Conservation (phyloP, 2,329 filamentous ascomycete genomes). For the Rhytidhysteron rufulum region DNA sequence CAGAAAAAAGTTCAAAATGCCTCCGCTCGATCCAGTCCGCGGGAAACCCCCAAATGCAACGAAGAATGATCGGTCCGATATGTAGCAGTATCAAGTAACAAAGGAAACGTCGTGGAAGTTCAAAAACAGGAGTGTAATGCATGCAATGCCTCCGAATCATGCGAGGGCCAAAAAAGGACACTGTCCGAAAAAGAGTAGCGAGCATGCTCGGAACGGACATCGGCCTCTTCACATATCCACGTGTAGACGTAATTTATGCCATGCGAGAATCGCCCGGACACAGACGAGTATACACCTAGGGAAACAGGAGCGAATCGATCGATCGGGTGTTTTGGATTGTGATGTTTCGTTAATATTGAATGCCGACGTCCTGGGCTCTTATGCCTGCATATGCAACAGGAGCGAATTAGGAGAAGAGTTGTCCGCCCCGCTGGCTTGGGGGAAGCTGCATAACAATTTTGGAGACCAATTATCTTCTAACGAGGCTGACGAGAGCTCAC, state of each 20-base stretch:
- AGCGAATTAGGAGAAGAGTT: neutral
- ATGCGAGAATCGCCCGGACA: neutral
- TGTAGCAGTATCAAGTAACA: neutral
- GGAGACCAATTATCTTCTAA: neutral
- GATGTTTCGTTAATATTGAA: neutral
- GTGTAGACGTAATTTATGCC: neutral
- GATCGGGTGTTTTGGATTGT: neutral
- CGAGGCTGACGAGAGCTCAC: slow-evolving; percentile 17
- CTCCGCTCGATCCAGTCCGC: neutral
- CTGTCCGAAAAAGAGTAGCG: neutral
- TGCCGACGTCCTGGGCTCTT: neutral
- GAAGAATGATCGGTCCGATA: neutral
- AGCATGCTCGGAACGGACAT: neutral
- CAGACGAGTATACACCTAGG: neutral
- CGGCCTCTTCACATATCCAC: neutral
- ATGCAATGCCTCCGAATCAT: neutral
- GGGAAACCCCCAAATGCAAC: neutral
- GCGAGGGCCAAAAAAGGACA: neutral
- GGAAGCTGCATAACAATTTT: neutral
- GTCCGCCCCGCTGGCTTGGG: neutral
- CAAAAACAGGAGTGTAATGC: neutral
- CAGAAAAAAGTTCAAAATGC: neutral
- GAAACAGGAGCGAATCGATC: neutral
- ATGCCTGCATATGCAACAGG: neutral
- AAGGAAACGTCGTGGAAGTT: neutral